Evolutionary conservation across 2,329 filamentous ascomycete species (phyloP).

Genomic region (Phyllosticta ampelicida): DNA sequence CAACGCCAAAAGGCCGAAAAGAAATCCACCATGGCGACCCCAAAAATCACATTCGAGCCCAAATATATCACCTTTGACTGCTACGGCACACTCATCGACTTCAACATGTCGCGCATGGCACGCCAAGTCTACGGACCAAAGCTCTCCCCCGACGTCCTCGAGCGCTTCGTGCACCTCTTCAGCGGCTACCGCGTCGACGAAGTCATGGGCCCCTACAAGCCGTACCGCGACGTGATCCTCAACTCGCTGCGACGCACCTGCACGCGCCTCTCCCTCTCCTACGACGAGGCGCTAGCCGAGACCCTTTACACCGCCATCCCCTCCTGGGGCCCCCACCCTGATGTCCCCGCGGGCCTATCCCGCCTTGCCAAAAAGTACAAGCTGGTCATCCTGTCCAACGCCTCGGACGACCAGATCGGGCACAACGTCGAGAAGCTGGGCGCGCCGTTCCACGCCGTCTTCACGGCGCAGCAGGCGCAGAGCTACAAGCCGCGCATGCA

Average conservation of each 20-base stretch:
- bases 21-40: not conserved
- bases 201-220: slow-evolving; percentile 8
- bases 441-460: slow-evolving; percentile 6
- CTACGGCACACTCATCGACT: slow-evolving; percentile 10
- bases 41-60: slow-evolving; percentile 8
- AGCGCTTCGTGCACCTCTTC: slow-evolving; percentile 9
- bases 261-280: not conserved
- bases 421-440: slow-evolving; percentile 8
- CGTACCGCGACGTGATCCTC: slow-evolving; percentile 9
- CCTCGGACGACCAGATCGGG: slow-evolving; percentile 8
- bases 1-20: not conserved
- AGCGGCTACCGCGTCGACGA: slow-evolving; percentile 9
- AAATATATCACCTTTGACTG: slow-evolving; percentile 11
- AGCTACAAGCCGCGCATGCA: slow-evolving; percentile 11
- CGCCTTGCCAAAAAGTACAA: slow-evolving; percentile 6
- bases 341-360: slow-evolving; percentile 1
- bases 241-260: slow-evolving; percentile 1
- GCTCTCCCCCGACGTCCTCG: not conserved
- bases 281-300: not conserved
- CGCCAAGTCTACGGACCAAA: slow-evolving; percentile 1
- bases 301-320: slow-evolving; percentile 6
- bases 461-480: slow-evolving; percentile 7
- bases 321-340: slow-evolving; percentile 8
- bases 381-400: slow-evolving; percentile 9
- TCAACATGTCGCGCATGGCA: slow-evolving; percentile 10